These are phyloP conservation scores for Plasmodium falciparum DNA, from an alignment of 169 alveolate species.

Conservation along the genomic window DNA sequence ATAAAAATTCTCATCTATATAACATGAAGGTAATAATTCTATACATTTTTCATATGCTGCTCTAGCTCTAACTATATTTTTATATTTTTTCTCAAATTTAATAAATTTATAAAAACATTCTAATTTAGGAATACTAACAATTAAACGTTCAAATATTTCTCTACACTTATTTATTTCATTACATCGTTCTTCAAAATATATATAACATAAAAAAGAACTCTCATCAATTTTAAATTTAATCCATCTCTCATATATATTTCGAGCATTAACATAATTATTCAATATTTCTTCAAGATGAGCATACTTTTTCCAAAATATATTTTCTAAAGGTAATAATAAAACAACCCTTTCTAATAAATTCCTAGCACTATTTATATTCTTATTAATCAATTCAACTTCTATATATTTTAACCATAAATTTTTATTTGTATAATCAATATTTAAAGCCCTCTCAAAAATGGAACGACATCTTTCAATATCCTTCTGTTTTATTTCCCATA, in stretches of 20 bases:
- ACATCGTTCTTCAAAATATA: conserved; percentile 98
- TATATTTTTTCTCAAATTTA: conserved; percentile 95
- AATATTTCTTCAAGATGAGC: conserved; percentile 98
- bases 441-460: conserved; percentile 97
- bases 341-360: conserved; percentile 98
- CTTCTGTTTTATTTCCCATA: conserved; percentile 97
- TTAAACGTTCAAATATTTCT: conserved; percentile 90
- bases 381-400: conserved; percentile 98
- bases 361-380: conserved; percentile 95
- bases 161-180: conserved; percentile 96
- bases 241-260: conserved; percentile 97
- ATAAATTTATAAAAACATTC: conserved; percentile 94
- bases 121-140: conserved; percentile 93
- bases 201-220: conserved; percentile 96
- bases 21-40: conserved; percentile 94
- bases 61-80: conserved; percentile 91
- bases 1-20: conserved; percentile 94
- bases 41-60: conserved; percentile 87
- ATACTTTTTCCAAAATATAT: conserved; percentile 98
- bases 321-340: conserved; percentile 96
- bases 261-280: conserved; percentile 95
- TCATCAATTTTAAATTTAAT: conserved; percentile 98
- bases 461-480: conserved; percentile 96
- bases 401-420: conserved; percentile 97
- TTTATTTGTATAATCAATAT: conserved; percentile 95